Percentiles rank a stretch among this genome's conserved stretches.
Conservation (phyloP, 768 basidiomycete genomes). For the Trametes elegans region DNA sequence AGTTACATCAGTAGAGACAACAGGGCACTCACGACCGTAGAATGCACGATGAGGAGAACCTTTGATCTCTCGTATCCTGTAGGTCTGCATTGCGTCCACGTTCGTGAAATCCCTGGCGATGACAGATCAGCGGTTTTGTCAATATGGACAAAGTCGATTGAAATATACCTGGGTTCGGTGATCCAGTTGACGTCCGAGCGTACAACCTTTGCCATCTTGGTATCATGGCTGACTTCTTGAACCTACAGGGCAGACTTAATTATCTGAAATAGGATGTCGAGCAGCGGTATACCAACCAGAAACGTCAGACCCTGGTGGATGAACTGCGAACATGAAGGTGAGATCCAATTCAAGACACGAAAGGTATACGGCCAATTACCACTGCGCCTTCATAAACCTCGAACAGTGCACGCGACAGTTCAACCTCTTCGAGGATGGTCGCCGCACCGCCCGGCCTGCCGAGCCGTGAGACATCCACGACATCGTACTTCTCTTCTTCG, state of each 20-base stretch:
- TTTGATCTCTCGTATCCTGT: slow-evolving; percentile 67
- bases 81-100: slow-evolving; percentile 73
- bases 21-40: slow-evolving; percentile 63
- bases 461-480: slow-evolving; percentile 59
- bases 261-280: neutral
- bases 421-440: slow-evolving; percentile 74
- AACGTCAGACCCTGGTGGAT: slow-evolving; percentile 86
- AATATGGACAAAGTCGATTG: neutral
- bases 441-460: slow-evolving; percentile 35
- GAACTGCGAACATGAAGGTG: slow-evolving; percentile 48
- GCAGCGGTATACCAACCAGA: slow-evolving; percentile 47
- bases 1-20: neutral
- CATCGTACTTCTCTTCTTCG: slow-evolving; percentile 75
- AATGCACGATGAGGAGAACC: slow-evolving; percentile 53
- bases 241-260: slow-evolving; percentile 41
- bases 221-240: slow-evolving; percentile 78
- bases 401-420: slow-evolving; percentile 79
- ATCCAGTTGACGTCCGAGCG: slow-evolving; percentile 83
- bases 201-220: slow-evolving; percentile 64
- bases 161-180: slow-evolving; percentile 41
- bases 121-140: neutral
- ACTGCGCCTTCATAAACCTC: slow-evolving; percentile 90
- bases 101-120: slow-evolving; percentile 46
- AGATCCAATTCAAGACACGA: neutral
- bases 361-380: slow-evolving; percentile 35